Base-by-base conservation (phyloP, 2,329 filamentous ascomycete species). In the Talaromyces piceae region DNA sequence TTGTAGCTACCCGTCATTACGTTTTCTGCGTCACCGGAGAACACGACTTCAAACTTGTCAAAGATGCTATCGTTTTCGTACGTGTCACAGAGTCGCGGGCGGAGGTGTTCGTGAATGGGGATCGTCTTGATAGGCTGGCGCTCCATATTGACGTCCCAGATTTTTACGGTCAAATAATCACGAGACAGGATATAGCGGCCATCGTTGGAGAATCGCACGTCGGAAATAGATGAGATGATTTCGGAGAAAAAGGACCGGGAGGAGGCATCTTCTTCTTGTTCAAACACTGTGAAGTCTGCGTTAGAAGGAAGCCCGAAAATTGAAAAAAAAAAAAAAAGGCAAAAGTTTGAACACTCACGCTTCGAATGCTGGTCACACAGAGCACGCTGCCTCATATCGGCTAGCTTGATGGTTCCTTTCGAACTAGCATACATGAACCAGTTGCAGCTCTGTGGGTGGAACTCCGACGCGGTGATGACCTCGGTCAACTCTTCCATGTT, bases 401-500 rank as follows among this genome's bases (percentile, higher is more conserved):
- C 93, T 62, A 98, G 78, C 75, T 98, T 98, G 75, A 98, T 97
- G 30, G 93, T 97, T 55, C 93, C 93, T 73, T 98, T 98, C 54
- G 91, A 96, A 71, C 91, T 97, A 61, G 93, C 93, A 69, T 97
- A 98, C 91, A 98, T 98, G 76, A 98, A 97, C 90, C 89, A 95
- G 73, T 98, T 97, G 79, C 93, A 98, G 77, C 91, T 95, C 64
- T 85, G 78, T 5, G 93, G 93, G 67, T 98, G 93, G 65, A 98
- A 98, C 67, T 98, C 93, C 49, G 93, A 93, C 39, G 93, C 93
- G 11, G 93, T 98, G 66, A 98, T 97, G 61, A 98, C 93, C 71
- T 98, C 93, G 0, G 93, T 98, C 58, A 98, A 78, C 75, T 98
- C 93, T 73, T 98, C 93, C 93, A 98, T 98, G 70, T 98, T 98